Evolutionary conservation across 441 rosid genomes (phyloP), one percentile per base, ranked within the genome.

Genomic region (Manihot esculenta): DNA sequence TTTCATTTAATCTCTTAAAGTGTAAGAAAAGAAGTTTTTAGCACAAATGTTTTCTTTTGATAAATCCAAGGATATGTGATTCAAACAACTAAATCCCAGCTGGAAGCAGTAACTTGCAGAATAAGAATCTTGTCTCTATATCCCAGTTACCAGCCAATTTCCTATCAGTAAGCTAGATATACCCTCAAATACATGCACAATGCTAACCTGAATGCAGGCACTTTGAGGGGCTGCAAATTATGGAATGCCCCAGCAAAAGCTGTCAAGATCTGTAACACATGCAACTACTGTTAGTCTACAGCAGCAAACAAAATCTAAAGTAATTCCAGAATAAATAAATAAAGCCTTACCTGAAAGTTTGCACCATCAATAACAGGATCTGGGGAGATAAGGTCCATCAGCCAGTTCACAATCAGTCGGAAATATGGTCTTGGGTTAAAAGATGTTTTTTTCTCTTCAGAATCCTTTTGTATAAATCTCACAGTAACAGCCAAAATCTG

Each of bases 401-500:
- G 81, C 96, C 93, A 96, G 82, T 92, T 90, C 44, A 93, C 86
- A 80, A 91, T 89, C 82, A 93, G 79, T 86, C 99, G 89, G 78
- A 96, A 96, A 83, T 91, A 96, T 18, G 99, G 97, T 69, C 97
- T 93, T 10, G 97, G 94, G 81, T 90, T 91, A 69, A 96, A 89
- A 77, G 92, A 81, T 59, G 81, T 66, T 84, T 91, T 91, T 83
- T 86, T 96, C 72, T 90, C 98, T 76, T 96, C 99, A 0, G 93
- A 90, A 57, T 90, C 97, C 78, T 86, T 93, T 81, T 85, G 99
- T 75, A 91, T 84, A 80, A 79, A 81, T 85, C 85, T 93, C 79
- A 96, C 85, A 47, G 93, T 86, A 41, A 90, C 88, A 23, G 76
- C 73, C 83, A 96, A 81, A 72, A 93, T 90, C 99, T 93, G 92